Evolutionary conservation across 2,329 filamentous ascomycete species (phyloP).

Genomic region (Cyanodermella asteris): DNA sequence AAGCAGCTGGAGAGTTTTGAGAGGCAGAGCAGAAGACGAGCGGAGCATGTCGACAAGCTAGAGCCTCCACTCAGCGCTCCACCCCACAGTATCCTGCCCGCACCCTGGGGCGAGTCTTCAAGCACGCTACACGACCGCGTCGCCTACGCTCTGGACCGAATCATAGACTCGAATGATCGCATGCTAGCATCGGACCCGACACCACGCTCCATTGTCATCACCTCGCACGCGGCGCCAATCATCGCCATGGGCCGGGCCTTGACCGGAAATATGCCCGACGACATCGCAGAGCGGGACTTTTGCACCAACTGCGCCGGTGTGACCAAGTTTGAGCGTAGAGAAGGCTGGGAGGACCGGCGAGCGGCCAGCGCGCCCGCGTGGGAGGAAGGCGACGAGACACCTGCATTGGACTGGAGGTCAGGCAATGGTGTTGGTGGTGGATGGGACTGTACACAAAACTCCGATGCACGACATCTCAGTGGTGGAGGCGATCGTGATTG

Average conservation of each 20-base stretch:
- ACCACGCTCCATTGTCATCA: slow-evolving; percentile 47
- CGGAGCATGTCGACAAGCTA: no score
- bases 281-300: slow-evolving; percentile 57
- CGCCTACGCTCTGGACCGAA: slow-evolving; percentile 42
- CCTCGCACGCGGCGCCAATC: slow-evolving; percentile 72
- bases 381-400: slow-evolving; percentile 15
- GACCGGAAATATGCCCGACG: slow-evolving; percentile 54
- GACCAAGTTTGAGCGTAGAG: slow-evolving; percentile 35
- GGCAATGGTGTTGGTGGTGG: slow-evolving; percentile 46
- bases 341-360: slow-evolving; percentile 1
- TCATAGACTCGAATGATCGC: slow-evolving; percentile 51
- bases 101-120: slow-evolving; percentile 56
- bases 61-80: no score
- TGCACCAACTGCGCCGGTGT: slow-evolving; percentile 64
- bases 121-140: slow-evolving; percentile 59
- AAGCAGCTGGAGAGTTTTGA: no score
- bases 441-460: slow-evolving; percentile 63
- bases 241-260: slow-evolving; percentile 69
- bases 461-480: slow-evolving; percentile 63
- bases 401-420: slow-evolving; percentile 30
- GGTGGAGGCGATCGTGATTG: slow-evolving; percentile 74
- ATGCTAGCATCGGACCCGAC: slow-evolving; percentile 21
- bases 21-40: no score
- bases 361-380: not conserved
- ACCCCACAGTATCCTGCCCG: no score